Base-by-base conservation (phyloP, 2,329 filamentous ascomycete species). In the Xenoacremonium recifei region DNA sequence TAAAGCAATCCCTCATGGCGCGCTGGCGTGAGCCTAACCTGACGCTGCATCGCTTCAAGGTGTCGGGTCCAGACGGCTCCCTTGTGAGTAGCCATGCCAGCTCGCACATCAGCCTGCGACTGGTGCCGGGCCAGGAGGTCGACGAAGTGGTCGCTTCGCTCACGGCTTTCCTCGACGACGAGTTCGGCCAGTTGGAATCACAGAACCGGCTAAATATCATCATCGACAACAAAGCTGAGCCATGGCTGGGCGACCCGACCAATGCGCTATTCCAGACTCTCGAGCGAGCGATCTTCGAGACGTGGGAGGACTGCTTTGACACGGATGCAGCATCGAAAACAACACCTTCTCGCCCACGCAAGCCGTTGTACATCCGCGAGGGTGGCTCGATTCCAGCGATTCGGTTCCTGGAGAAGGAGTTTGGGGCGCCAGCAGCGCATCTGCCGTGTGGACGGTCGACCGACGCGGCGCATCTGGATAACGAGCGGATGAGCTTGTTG, bases 331-430 rank as follows among this genome's bases (percentile, higher is more conserved):
- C 35, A 6, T 53, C 51, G 2, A 53, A 54, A 29, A 49, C 44
- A 21, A 49, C 29, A 38, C 37, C 37, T 42, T 49, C 51, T 36
- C 67, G 63, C 27, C 65, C 69, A 4, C 73, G 70, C 48, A 86
- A 84, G 55, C 92, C 91, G 0, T 73, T 99, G 4, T 97, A 95
- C 62, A 99, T 99, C 53, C 81, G 93, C 9, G 93, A 99, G 67
- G 93, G 93, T 11, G 93, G 93, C 5, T 95, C 87, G 0, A 99
- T 99, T 53, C 93, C 93, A 0, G 89, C 89, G 0, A 97, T 97
- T 42, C 75, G 93, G 5, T 97, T 97, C 60, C 63, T 97, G 27
- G 92, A 97, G 64, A 96, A 96, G 69, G 89, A 95, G 57, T 96
- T 97, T 60, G 77, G 78, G 3, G 93, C 93, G 0, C 90, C 91